Evolutionary conservation across 768 basidiomycete species (phyloP).

Genomic region (Termitomyces sp.): DNA sequence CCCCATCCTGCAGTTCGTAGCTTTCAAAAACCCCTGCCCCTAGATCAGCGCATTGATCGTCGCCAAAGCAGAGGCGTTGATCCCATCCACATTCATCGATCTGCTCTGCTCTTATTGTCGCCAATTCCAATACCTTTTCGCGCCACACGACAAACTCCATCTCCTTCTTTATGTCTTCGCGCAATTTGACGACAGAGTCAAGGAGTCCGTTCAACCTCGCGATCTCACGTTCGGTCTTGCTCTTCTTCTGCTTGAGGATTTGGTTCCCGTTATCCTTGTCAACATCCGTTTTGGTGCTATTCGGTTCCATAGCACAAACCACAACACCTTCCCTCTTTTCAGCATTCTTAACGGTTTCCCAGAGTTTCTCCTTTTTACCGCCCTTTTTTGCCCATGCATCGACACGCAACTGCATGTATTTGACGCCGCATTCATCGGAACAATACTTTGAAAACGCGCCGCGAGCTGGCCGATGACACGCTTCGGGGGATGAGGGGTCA

Average conservation of each 20-base stretch:
- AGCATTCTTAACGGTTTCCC: slow-evolving; percentile 72
- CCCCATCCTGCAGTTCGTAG: slow-evolving; percentile 48
- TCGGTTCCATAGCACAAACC: slow-evolving; percentile 37
- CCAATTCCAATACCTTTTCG: slow-evolving; percentile 65
- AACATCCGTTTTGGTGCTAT: slow-evolving; percentile 24
- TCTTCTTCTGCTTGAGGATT: slow-evolving; percentile 30
- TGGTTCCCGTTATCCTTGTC: slow-evolving; percentile 24
- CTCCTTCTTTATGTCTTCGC: slow-evolving; percentile 65
- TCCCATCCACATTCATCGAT: slow-evolving; percentile 86
- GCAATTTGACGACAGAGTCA: slow-evolving; percentile 54
- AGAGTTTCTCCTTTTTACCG: slow-evolving; percentile 62
- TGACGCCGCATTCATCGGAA: slow-evolving; percentile 83
- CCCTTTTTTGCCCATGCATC: slow-evolving; percentile 61
- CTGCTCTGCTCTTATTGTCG: slow-evolving; percentile 62
- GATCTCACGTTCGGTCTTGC: slow-evolving; percentile 56
- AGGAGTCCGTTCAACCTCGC: slow-evolving; percentile 52
- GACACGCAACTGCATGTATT: slow-evolving; percentile 66
- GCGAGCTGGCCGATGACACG: slow-evolving; percentile 80
- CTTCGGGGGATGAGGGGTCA: slow-evolving; percentile 58
- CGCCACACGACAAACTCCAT: slow-evolving; percentile 72
- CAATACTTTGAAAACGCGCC: slow-evolving; percentile 90
- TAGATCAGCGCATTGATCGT: slow-evolving; percentile 74
- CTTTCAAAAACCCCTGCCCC: slow-evolving; percentile 66
- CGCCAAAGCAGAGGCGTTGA: slow-evolving; percentile 78
- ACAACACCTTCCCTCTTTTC: slow-evolving; percentile 71